Percentiles rank a stretch among this genome's conserved stretches.
These are phyloP conservation scores for Meripilus lineatus DNA, from an alignment of 1,284 basidiomycete species.

Conservation along the genomic window DNA sequence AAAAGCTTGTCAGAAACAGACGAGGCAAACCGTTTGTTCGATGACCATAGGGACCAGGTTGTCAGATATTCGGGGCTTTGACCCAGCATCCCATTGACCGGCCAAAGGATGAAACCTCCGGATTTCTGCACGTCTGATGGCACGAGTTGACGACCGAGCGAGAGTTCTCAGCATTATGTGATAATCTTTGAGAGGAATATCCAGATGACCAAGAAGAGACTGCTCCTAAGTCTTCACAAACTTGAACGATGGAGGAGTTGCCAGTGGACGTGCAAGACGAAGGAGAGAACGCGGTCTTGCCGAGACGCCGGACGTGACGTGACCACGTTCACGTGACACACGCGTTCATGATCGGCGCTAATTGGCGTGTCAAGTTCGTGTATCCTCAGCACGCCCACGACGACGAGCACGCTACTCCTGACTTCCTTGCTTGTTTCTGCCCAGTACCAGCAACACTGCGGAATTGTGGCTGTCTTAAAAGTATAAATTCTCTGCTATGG, in stretches of 20 bases:
- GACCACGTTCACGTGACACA: conserved; percentile 25
- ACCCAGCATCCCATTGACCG: conserved; percentile 7
- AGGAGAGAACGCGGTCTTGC: background rate
- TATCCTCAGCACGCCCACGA: too few species aligned
- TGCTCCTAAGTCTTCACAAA: too few species aligned
- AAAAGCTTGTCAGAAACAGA: background rate
- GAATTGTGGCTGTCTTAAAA: conserved; percentile 4
- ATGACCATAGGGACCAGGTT: conserved; percentile 84
- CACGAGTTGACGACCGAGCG: background rate
- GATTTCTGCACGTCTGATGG: background rate
- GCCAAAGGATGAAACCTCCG: conserved; percentile 34
- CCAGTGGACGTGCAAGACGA: too few species aligned
- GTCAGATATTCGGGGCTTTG: conserved; percentile 13
- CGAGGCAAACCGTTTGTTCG: conserved; percentile 73
- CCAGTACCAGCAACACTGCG: background rate
- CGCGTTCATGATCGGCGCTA: conserved; percentile 16
- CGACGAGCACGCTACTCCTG: conserved; percentile 1
- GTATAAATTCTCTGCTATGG: too few species aligned
- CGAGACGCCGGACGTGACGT: too few species aligned
- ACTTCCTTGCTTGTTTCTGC: background rate
- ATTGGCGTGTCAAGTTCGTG: too few species aligned
- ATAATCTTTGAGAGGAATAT: too few species aligned
- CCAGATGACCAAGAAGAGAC: too few species aligned
- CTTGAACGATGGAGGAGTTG: too few species aligned
- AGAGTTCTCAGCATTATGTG: conserved; percentile 1